phyloP scores from a whole-genome alignment of 1,284 basidiomycete genomes.

The Sanghuangporus baumii region DNA sequence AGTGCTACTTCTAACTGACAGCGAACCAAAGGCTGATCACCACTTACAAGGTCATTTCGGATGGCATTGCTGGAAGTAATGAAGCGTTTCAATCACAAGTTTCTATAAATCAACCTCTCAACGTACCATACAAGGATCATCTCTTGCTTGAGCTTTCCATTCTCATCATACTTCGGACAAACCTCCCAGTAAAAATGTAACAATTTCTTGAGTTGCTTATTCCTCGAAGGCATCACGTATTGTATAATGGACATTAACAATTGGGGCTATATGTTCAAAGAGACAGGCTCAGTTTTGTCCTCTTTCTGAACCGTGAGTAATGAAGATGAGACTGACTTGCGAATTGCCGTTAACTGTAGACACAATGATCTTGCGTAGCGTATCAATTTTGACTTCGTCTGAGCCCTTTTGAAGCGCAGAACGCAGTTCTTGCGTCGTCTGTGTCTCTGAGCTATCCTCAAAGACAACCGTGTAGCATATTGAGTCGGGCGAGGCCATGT shows the following conservation, averaged over 20 bases:
- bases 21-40: neutral
- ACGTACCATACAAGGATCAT: conserved; percentile 98
- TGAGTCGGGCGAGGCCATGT: conserved; percentile 38
- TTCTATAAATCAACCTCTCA: neutral
- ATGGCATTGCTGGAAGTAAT: conserved; percentile 12
- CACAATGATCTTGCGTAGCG: conserved; percentile 92
- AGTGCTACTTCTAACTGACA: neutral
- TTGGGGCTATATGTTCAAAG: conserved; percentile 54
- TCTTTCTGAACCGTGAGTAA: neutral
- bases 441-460: conserved; percentile 73
- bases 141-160: conserved; percentile 98
- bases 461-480: conserved; percentile 83
- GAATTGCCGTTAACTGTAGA: conserved; percentile 94
- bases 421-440: conserved; percentile 82
- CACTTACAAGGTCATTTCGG: conserved; percentile 17
- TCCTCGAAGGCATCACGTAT: conserved; percentile 91
- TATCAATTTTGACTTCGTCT: conserved; percentile 98
- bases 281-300: neutral
- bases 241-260: conserved; percentile 99
- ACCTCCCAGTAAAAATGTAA: conserved; percentile 99
- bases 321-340: conserved; percentile 42
- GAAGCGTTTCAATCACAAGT: neutral
- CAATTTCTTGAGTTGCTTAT: conserved; percentile 98
- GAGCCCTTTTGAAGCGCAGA: conserved; percentile 89
- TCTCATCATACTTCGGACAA: conserved; percentile 96